phyloP scores from a whole-genome alignment of 139 green algal genomes.

The Chlorella sp. region DNA sequence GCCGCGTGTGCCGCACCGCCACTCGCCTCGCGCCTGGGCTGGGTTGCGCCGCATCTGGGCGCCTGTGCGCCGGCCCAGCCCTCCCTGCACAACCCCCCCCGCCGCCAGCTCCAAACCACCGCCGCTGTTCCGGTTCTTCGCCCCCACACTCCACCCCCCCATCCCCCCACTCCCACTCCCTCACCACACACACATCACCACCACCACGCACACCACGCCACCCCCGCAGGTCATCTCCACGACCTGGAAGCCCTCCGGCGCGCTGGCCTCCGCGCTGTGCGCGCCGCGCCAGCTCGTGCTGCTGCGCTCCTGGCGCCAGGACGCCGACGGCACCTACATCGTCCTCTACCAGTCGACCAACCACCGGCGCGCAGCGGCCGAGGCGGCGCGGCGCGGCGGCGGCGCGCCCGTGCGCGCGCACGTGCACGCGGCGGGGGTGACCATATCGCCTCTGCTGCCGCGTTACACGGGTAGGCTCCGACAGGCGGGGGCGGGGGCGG shows the following conservation, averaged over 20 bases:
- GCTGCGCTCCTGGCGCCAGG: constrained; percentile 51
- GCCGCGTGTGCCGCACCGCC: no score
- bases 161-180: no score
- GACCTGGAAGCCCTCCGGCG: constrained; percentile 18
- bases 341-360: constrained; percentile 49
- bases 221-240: constrained; percentile 14
- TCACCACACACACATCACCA: no score
- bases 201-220: no score
- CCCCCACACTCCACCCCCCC: no score
- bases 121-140: no score
- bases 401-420: constrained; percentile 35
- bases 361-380: not conserved
- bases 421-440: constrained; percentile 53
- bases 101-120: no score
- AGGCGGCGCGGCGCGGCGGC: constrained; percentile 32
- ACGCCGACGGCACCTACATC: constrained; percentile 58
- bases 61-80: no score
- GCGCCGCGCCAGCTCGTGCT: constrained; percentile 35
- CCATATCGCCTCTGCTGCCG: constrained; percentile 51
- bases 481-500: no score
- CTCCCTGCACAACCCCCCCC: no score
- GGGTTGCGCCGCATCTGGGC: no score
- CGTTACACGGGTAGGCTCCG: constrained; percentile 30
- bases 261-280: constrained; percentile 13
- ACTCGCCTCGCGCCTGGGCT: no score